Base-by-base conservation (phyloP, 495 filamentous ascomycete species). In the Pseudotulostoma volvatum region DNA sequence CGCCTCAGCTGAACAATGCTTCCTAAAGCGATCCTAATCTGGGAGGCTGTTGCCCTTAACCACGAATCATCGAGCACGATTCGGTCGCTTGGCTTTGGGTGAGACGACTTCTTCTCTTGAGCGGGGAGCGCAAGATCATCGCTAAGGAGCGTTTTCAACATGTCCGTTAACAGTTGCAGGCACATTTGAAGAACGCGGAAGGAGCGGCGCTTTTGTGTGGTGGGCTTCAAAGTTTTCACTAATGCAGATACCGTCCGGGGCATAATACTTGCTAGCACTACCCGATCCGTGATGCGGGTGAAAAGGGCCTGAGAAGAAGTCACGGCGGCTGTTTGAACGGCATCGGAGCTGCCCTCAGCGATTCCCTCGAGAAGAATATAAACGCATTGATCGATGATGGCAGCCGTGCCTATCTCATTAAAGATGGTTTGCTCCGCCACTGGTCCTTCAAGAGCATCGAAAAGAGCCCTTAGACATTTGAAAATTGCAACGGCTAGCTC, bases 211-310 rank as follows among this genome's bases (percentile, higher is more conserved):
- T 63, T 60, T 38, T 74, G 71, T 4, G 71, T 73, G 1, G 72
- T 76, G 0, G 79, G 74, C 18, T 76, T 77, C 21, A 96, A 57
- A 11, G 80, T 61, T 54, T 77, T 86, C 8, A 77, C 79, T 34
- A 99, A 52, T 4, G 76, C 70, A 5, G 88, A 94, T 1, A 94
- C 76, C 2, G 85, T 84, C 5, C 92, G 83, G 5, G 90, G 90
- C 47, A 95, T 71, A 45, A 96, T 86, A 35, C 71, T 83, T 2
- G 80, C 79, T 34, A 93, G 65, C 3, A 82, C 71, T 7, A 81
- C 66, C 34, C 68, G 67, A 51, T 90, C 81, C 40, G 60, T 69
- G 13, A 93, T 67, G 15, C 72, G 70, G 9, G 50, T 43, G 41
- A 76, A 70, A 20, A 92, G 60, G 4, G 66, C 64, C 9, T 75